Conservation (phyloP, 352 stramenopile species). For the Globisporangium nodosum region DNA sequence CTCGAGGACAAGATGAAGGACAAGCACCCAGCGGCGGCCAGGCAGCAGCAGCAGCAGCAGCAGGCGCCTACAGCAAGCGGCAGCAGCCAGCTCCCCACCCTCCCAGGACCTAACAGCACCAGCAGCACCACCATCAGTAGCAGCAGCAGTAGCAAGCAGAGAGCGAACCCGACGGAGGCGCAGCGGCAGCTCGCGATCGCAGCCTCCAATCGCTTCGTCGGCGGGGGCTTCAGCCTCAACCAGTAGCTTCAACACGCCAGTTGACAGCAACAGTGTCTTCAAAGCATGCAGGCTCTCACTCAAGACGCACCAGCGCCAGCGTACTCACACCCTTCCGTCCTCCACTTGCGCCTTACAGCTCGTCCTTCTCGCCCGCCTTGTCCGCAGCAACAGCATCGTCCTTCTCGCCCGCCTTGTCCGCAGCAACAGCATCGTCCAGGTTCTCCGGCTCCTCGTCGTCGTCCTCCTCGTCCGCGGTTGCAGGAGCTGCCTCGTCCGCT, state of each 20-base stretch:
- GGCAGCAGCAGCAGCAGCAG: slow-evolving; percentile 8
- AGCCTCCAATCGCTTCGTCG: slow-evolving; percentile 87
- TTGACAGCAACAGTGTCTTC: neutral
- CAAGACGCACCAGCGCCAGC: too few relatives aligned
- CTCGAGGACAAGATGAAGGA: slow-evolving; percentile 82
- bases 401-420: slow-evolving; percentile 36
- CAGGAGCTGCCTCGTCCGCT: slow-evolving; percentile 31
- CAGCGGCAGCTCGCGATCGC: slow-evolving; percentile 85
- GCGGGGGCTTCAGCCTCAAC: slow-evolving; percentile 93
- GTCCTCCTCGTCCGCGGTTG: slow-evolving; percentile 7
- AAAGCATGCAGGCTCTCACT: neutral
- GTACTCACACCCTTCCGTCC: neutral
- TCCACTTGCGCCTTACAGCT: slow-evolving; percentile 33
- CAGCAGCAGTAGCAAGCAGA: slow-evolving; percentile 6
- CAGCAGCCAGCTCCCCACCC: slow-evolving; percentile 25
- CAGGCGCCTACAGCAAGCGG: neutral
- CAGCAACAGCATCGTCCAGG: slow-evolving; percentile 16
- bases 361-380: slow-evolving; percentile 53
- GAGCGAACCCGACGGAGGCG: slow-evolving; percentile 47
- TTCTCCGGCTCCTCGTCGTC: slow-evolving; percentile 33
- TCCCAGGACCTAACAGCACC: slow-evolving; percentile 17
- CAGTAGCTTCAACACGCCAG: slow-evolving; percentile 28
- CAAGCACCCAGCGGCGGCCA: slow-evolving; percentile 33
- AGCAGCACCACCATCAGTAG: slow-evolving; percentile 14
- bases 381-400: slow-evolving; percentile 19